Evolutionary conservation across 306 rosid species (phyloP).

Genomic region (Vigna hirtella): DNA sequence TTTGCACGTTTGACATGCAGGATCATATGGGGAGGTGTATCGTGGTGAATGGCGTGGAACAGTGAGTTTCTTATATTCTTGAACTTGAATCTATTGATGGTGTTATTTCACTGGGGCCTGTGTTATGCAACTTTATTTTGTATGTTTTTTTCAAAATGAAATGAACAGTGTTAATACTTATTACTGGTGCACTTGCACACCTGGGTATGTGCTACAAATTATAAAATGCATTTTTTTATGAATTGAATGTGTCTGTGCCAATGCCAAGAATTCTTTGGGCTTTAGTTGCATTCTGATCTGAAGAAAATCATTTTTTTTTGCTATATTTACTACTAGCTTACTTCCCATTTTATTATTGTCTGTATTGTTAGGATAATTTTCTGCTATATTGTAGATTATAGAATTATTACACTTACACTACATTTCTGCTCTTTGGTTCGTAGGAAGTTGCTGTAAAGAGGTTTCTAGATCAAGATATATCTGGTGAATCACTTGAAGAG

Average conservation of each 20-base stretch:
- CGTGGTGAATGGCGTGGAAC: slow-evolving; percentile 98
- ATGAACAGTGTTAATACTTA: slow-evolving; percentile 20
- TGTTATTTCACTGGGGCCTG: slow-evolving; percentile 35
- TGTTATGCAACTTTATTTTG: neutral
- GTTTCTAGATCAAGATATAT: slow-evolving; percentile 87
- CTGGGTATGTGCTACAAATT: slow-evolving; percentile 8
- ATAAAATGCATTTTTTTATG: neutral
- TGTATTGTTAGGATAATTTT: slow-evolving; percentile 17
- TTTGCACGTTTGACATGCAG: slow-evolving; percentile 56
- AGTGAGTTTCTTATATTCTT: slow-evolving; percentile 66
- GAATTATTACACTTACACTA: slow-evolving; percentile 29
- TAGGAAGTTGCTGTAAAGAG: slow-evolving; percentile 97
- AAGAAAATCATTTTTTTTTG: neutral
- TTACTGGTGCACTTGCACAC: slow-evolving; percentile 17
- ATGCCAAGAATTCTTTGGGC: slow-evolving; percentile 16
- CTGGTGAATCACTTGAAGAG: slow-evolving; percentile 93
- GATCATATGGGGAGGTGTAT: slow-evolving; percentile 98
- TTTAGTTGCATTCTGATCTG: slow-evolving; percentile 14
- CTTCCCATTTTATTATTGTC: slow-evolving; percentile 3
- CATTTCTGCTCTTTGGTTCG: slow-evolving; percentile 39
- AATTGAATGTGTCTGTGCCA: neutral
- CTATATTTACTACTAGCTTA: slow-evolving; percentile 2
- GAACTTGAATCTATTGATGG: slow-evolving; percentile 25
- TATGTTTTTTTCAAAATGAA: slow-evolving; percentile 1
- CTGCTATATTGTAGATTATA: slow-evolving; percentile 38